Evolutionary conservation across 371 early-diverging fungal genomes (phyloP), one percentile per base, ranked within the genome.

Genomic region (Mucor velutinosus): DNA sequence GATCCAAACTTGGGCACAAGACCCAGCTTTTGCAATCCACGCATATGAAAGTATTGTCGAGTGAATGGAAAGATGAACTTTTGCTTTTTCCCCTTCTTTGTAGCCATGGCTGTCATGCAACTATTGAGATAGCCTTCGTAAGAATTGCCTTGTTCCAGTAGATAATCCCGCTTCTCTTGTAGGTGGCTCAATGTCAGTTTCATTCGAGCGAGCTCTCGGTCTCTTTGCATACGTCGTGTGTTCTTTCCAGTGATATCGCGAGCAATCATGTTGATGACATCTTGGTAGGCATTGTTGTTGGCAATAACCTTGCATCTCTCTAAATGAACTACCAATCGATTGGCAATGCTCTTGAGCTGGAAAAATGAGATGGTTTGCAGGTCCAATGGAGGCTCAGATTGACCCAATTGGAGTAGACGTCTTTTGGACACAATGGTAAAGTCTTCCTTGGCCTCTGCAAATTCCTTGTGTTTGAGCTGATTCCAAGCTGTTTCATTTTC

Each of bases 1-100:
- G 97, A 96, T 4, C 99, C 99, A 78, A 97, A 99, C 72, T 92
- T 90, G 4, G 99, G 98, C 55, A 97, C 93, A 27, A 86, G 86
- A 11, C 97, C 98, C 21, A 88, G 69, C 58, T 92, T 91, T 73
- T 95, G 86, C 57, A 98, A 87, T 35, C 92, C 92, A 30, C 90
- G 86, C 69, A 95, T 76, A 76, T 98, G 97, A 85, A 92, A 96
- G 75, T 95, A 97, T 79, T 98, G 99, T 23, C 90, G 86, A 3
- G 95, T 92, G 81, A 98, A 97, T 15, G 93, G 94, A 67, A 94
- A 75, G 51, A 88, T 82, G 49, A 86, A 83, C n/a, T 92, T 92
- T 21, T 81, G 78, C 70, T 89, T 89, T 75, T 90, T 91, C 37
- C 84, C 92, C 67, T 93, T 90, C 77, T 94, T 94, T 45, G 86